These are phyloP conservation scores for Blastomyces gilchristii DNA, from an alignment of 2,329 filamentous ascomycete species.

Conservation along the genomic window DNA sequence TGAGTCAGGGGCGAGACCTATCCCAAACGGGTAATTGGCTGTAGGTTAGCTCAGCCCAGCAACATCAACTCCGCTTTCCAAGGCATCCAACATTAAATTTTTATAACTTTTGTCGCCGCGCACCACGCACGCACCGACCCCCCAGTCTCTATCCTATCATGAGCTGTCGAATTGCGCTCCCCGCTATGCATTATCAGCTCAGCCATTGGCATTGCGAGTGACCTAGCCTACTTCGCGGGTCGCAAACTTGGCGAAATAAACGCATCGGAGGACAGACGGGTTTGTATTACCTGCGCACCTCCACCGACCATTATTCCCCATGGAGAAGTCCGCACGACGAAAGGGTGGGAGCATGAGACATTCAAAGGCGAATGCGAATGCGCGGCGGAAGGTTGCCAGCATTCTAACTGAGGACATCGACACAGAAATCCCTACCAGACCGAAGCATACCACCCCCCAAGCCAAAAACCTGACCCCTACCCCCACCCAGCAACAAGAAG, in stretches of 20 bases:
- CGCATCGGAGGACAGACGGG: neutral
- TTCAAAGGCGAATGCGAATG: slow-evolving; percentile 18
- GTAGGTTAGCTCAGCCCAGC: neutral
- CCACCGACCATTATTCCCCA: neutral
- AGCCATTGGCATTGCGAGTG: slow-evolving; percentile 1
- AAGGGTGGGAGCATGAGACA: slow-evolving; percentile 25
- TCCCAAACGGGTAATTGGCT: neutral
- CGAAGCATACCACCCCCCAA: slow-evolving; percentile 13
- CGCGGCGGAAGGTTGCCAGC: slow-evolving; percentile 24
- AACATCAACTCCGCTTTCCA: neutral
- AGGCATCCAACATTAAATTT: neutral
- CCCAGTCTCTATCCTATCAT: neutral
- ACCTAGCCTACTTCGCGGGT: neutral
- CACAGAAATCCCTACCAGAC: slow-evolving; percentile 16
- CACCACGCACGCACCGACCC: neutral
- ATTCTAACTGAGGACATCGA: slow-evolving; percentile 19
- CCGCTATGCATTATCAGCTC: neutral
- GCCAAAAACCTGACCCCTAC: slow-evolving; percentile 6
- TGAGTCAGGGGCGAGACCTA: neutral
- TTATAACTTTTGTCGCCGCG: neutral
- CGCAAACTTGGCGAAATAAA: neutral
- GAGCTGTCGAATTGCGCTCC: neutral
- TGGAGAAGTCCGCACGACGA: slow-evolving; percentile 15
- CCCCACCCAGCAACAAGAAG: slow-evolving; percentile 15
- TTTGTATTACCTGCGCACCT: slow-evolving; percentile 1